These are phyloP conservation scores for Xylaria sp. DNA, from an alignment of 2,329 filamentous ascomycete genomes.

Conservation along the genomic window DNA sequence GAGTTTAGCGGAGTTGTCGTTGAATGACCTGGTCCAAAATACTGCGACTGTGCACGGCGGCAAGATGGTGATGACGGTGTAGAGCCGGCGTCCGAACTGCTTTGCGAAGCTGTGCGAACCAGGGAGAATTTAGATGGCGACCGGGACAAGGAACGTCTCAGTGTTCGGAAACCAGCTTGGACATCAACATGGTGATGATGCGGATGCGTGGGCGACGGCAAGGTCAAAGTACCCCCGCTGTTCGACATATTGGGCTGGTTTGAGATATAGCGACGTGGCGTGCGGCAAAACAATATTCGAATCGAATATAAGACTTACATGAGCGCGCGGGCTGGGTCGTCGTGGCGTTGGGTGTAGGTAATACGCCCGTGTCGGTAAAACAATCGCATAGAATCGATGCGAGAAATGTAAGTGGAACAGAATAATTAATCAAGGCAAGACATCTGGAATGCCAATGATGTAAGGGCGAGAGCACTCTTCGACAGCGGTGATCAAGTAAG, in stretches of 20 bases:
- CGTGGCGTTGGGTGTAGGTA: slow-evolving; percentile 29
- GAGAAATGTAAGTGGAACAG: slow-evolving; percentile 36
- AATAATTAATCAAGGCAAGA: slow-evolving; percentile 34
- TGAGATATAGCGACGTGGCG: slow-evolving; percentile 12
- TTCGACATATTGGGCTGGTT: slow-evolving; percentile 36
- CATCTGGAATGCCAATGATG: slow-evolving; percentile 41
- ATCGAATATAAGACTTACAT: slow-evolving; percentile 11
- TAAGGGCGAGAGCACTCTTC: slow-evolving; percentile 39
- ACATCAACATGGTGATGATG: slow-evolving; percentile 85
- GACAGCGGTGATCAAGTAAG: slow-evolving; percentile 28
- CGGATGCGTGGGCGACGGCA: slow-evolving; percentile 83
- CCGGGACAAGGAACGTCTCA: slow-evolving; percentile 85
- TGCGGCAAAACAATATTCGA: slow-evolving; percentile 21
- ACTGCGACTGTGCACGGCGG: slow-evolving; percentile 51
- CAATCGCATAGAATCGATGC: slow-evolving; percentile 29
- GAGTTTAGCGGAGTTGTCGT: slow-evolving; percentile 42
- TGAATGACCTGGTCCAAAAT: slow-evolving; percentile 49
- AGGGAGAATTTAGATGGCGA: slow-evolving; percentile 92
- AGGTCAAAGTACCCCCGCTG: slow-evolving; percentile 72
- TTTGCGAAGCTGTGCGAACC: slow-evolving; percentile 53
- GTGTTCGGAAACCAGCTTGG: slow-evolving; percentile 74
- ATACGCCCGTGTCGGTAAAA: slow-evolving; percentile 24
- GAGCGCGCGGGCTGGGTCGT: slow-evolving; percentile 9
- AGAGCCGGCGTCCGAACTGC: slow-evolving; percentile 53
- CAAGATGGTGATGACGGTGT: slow-evolving; percentile 55